Evolutionary conservation across 257 asterid genomes (phyloP).

Genomic region (Scutellaria barbata): DNA sequence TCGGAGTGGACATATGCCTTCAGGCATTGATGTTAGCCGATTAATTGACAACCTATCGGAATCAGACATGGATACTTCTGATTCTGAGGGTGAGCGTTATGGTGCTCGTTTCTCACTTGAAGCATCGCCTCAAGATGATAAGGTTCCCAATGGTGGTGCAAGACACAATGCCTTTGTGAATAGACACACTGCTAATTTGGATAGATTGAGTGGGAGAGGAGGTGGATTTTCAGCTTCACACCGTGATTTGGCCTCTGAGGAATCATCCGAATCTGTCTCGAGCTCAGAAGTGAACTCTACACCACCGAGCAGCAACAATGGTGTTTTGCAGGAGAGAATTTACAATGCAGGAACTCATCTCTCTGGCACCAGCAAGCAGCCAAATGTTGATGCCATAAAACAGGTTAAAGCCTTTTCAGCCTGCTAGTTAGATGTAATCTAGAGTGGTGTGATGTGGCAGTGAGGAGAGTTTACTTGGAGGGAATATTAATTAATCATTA

Average conservation of each 20-base stretch:
- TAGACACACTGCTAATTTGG: neutral
- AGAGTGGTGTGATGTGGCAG: neutral
- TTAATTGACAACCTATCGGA: constrained; percentile 44
- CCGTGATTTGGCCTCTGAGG: constrained; percentile 41
- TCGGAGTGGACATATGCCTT: constrained; percentile 65
- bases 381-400: constrained; percentile 1
- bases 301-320: constrained; percentile 36
- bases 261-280: constrained; percentile 51
- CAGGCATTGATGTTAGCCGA: constrained; percentile 43
- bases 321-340: constrained; percentile 24
- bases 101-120: constrained; percentile 54
- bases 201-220: constrained; percentile 26
- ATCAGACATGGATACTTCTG: constrained; percentile 79
- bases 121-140: constrained; percentile 82
- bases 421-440: constrained; percentile 1
- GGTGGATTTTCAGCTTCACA: constrained; percentile 22
- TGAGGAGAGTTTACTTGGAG: neutral
- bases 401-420: constrained; percentile 25
- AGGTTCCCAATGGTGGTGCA: constrained; percentile 43
- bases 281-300: constrained; percentile 54
- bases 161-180: constrained; percentile 22
- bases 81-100: constrained; percentile 56
- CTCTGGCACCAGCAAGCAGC: constrained; percentile 23
- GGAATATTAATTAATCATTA: neutral
- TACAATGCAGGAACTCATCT: constrained; percentile 26